Evolutionary conservation across 306 rosid species (phyloP).

Genomic region (Canavalia gladiata): DNA sequence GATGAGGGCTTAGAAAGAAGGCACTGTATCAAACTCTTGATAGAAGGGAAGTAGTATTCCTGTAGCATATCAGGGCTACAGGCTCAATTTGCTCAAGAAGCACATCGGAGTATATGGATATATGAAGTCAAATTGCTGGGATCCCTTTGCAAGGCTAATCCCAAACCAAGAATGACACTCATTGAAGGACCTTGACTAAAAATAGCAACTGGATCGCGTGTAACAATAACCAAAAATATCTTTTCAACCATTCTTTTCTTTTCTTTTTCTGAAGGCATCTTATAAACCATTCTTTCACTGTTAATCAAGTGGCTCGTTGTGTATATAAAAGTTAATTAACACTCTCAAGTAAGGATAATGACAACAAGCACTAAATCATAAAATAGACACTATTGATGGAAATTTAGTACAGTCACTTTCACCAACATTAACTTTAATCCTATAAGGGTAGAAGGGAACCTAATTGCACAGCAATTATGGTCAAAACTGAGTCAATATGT

Average conservation of each 20-base stretch:
- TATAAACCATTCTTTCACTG: background rate
- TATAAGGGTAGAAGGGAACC: background rate
- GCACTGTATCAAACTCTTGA: background rate
- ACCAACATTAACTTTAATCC: background rate
- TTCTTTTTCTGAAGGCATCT: background rate
- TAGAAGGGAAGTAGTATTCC: background rate
- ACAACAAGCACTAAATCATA: background rate
- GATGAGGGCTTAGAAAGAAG: background rate
- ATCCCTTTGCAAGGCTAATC: conserved; percentile 16
- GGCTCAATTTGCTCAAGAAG: conserved; percentile 16
- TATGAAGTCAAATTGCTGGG: background rate
- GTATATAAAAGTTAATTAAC: background rate
- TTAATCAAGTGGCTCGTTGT: background rate
- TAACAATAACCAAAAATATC: background rate
- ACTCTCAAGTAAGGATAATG: background rate
- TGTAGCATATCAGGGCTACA: conserved; percentile 24
- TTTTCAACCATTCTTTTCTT: background rate
- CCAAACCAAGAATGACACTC: background rate
- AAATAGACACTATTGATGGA: background rate
- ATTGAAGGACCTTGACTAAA: background rate
- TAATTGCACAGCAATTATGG: background rate
- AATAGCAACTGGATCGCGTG: conserved; percentile 7
- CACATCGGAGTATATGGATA: background rate
- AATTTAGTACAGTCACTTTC: background rate
- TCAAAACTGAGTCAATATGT: conserved; percentile 6